Conservation (phyloP, 2,329 filamentous ascomycete species). For the Hypoxylon sp. region DNA sequence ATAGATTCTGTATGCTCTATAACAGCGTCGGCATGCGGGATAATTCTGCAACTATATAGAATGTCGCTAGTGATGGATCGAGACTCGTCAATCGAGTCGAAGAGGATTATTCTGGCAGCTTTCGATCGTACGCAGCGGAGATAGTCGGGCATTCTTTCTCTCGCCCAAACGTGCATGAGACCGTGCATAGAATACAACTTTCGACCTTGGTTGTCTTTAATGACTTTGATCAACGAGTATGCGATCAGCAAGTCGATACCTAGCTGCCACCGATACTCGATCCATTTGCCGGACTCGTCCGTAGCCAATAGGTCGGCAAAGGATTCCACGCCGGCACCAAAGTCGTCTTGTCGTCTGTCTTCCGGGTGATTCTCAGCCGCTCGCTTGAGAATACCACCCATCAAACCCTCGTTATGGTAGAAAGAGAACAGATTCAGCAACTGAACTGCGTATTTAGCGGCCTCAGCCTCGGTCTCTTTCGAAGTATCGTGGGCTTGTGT, state of each 20-base stretch:
- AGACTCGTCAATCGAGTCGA: constrained; percentile 22
- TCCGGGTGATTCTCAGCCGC: constrained; percentile 29
- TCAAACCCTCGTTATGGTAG: constrained; percentile 50
- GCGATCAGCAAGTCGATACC: constrained; percentile 21
- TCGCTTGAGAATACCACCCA: constrained; percentile 34
- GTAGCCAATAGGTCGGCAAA: constrained; percentile 13
- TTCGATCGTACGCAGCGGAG: background rate
- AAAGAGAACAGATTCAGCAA: constrained; percentile 51
- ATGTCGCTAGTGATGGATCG: background rate
- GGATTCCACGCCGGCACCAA: constrained; percentile 8
- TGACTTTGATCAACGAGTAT: constrained; percentile 22
- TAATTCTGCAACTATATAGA: constrained; percentile 1
- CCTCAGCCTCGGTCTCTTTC: background rate
- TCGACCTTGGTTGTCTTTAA: background rate
- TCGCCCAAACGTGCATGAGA: constrained; percentile 28
- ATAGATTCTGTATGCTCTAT: constrained; percentile 3
- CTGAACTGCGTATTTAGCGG: constrained; percentile 46
- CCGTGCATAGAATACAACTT: constrained; percentile 22
- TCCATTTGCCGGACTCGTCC: constrained; percentile 24
- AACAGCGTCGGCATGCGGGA: constrained; percentile 11
- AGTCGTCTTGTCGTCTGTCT: constrained; percentile 18
- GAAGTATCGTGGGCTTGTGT: constrained; percentile 13
- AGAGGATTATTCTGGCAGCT: constrained; percentile 23
- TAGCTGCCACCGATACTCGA: background rate
- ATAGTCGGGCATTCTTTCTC: constrained; percentile 15